phyloP scores from a whole-genome alignment of 306 rosid genomes.

The Fragaria vesca region DNA sequence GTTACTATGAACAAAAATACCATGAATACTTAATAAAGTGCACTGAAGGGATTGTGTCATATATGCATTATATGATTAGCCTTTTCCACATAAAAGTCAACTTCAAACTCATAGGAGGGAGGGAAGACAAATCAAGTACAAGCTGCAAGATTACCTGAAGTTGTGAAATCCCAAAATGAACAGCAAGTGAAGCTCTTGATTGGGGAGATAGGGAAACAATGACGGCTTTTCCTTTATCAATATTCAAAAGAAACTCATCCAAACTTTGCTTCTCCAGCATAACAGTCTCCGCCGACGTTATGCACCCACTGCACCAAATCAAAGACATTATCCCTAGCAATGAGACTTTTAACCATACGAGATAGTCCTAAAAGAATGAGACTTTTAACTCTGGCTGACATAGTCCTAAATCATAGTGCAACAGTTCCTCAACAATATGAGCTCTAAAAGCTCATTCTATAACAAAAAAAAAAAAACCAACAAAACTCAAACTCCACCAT shows the following conservation, averaged over 20 bases:
- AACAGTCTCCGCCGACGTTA: conserved; percentile 92
- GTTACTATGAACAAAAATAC: not conserved
- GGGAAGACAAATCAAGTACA: not conserved
- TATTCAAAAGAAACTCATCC: conserved; percentile 80
- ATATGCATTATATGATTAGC: not conserved
- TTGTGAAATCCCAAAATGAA: conserved; percentile 81
- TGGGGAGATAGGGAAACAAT: conserved; percentile 89
- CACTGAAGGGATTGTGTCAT: not conserved
- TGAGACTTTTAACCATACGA: not conserved
- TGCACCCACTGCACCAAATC: conserved; percentile 74
- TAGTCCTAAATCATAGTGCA: too few relatives aligned
- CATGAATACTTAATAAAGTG: not conserved
- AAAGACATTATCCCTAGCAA: not conserved
- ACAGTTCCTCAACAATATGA: not conserved
- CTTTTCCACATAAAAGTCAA: not conserved
- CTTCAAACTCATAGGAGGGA: not conserved
- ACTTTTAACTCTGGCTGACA: not conserved
- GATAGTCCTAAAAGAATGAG: not conserved
- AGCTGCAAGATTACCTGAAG: conserved; percentile 48
- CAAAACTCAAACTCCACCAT: not conserved
- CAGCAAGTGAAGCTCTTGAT: conserved; percentile 90
- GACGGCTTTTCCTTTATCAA: conserved; percentile 61
- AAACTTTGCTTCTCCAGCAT: conserved; percentile 97
- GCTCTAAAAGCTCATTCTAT: not conserved
- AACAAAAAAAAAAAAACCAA: not conserved